These are phyloP conservation scores for Cordyceps fumosorosea DNA, from an alignment of 2,329 filamentous ascomycete genomes.

Conservation along the genomic window DNA sequence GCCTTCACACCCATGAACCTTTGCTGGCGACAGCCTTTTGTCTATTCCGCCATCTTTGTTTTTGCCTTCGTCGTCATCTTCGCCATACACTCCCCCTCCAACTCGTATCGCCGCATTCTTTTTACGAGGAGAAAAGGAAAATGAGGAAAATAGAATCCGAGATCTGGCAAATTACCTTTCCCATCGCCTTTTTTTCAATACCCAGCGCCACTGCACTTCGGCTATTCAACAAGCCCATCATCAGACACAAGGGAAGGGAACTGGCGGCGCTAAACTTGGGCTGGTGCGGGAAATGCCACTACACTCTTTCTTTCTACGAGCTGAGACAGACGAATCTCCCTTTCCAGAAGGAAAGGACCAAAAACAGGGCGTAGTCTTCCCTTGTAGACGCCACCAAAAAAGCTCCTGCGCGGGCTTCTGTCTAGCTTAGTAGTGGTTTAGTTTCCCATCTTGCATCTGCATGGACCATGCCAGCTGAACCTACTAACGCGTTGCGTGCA, in stretches of 20 bases:
- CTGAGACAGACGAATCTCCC: neutral
- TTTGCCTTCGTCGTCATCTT: neutral
- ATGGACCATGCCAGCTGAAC: constrained; percentile 9
- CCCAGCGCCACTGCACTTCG: neutral
- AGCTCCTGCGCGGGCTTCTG: neutral
- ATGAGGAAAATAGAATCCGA: neutral
- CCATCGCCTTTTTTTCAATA: neutral
- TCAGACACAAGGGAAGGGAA: neutral
- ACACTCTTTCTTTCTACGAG: neutral
- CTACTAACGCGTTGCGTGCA: neutral
- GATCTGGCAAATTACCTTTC: neutral
- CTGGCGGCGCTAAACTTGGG: neutral
- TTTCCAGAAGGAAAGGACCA: neutral
- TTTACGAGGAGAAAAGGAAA: neutral
- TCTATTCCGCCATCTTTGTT: neutral
- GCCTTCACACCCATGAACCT: neutral
- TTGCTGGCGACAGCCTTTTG: neutral
- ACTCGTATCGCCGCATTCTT: neutral
- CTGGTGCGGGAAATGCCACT: too few species aligned
- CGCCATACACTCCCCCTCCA: constrained; percentile 5
- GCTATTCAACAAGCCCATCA: neutral
- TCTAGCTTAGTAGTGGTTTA: too few species aligned
- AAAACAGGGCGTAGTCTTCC: neutral
- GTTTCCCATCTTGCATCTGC: neutral
- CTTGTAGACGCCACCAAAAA: neutral